phyloP scores from a whole-genome alignment of 2,329 filamentous ascomycete genomes.

The Eurotiales sp. region DNA sequence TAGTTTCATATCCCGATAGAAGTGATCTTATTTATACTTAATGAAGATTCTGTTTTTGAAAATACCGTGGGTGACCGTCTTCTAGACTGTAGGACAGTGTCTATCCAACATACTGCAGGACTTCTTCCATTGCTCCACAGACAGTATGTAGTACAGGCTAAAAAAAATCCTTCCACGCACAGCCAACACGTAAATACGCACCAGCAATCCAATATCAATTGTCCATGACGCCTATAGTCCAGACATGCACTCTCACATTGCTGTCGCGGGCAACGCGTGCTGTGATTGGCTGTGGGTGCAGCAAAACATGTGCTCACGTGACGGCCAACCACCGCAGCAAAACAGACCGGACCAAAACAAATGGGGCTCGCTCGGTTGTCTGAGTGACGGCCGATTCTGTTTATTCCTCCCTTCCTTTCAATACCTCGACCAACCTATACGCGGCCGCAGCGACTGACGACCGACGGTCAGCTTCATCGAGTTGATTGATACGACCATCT shows the following conservation, averaged over 20 bases:
- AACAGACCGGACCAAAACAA: constrained; percentile 24
- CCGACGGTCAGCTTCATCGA: constrained; percentile 15
- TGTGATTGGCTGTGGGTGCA: constrained; percentile 7
- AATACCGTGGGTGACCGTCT: too few relatives aligned
- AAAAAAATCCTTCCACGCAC: too few relatives aligned
- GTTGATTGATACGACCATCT: constrained; percentile 2
- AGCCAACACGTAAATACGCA: background rate
- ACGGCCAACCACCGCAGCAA: constrained; percentile 19
- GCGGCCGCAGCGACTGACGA: constrained; percentile 21
- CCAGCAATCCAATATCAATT: too few relatives aligned
- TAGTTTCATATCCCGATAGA: constrained; percentile 13
- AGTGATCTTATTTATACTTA: constrained; percentile 2
- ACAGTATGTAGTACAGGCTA: too few relatives aligned
- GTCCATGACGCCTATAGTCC: background rate
- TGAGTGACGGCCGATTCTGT: constrained; percentile 41
- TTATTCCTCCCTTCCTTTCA: constrained; percentile 31
- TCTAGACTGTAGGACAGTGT: too few relatives aligned
- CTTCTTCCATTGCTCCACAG: too few relatives aligned
- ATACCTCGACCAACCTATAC: constrained; percentile 17
- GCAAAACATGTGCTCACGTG: constrained; percentile 25
- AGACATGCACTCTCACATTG: background rate
- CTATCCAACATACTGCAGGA: too few relatives aligned
- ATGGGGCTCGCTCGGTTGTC: constrained; percentile 29
- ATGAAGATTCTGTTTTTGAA: constrained; percentile 1
- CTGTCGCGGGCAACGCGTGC: constrained; percentile 9